Percentiles rank a stretch among this genome's conserved stretches.
Conservation (phyloP, 345 rosid genomes). For the Odontarrhena argentea region DNA sequence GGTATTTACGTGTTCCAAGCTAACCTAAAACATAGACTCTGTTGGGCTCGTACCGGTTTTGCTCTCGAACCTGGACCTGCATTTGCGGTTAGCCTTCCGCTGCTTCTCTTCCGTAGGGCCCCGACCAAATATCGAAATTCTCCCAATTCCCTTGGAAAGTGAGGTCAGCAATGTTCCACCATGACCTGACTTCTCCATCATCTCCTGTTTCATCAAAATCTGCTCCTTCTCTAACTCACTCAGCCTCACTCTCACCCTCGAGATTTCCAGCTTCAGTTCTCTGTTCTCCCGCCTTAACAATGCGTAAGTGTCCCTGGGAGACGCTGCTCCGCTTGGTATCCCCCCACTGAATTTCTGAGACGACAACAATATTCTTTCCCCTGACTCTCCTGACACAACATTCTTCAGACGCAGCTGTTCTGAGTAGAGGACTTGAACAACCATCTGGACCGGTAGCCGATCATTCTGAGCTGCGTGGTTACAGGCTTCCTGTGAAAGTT, state of each 20-base stretch:
- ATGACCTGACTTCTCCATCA: conserved; percentile 61
- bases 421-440: not conserved
- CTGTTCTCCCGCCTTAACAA: conserved; percentile 85
- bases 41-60: conserved; percentile 51
- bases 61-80: conserved; percentile 48
- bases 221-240: conserved; percentile 85
- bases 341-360: conserved; percentile 53
- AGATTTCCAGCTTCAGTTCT: conserved; percentile 80
- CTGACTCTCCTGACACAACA: conserved; percentile 50
- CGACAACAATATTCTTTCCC: conserved; percentile 48
- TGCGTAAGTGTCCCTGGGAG: conserved; percentile 82
- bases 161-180: conserved; percentile 64
- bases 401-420: conserved; percentile 53
- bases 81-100: conserved; percentile 54
- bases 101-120: conserved; percentile 44
- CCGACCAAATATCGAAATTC: conserved; percentile 52
- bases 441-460: conserved; percentile 16
- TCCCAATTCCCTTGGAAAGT: conserved; percentile 68
- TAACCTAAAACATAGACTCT: conserved; percentile 31
- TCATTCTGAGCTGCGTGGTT: conserved; percentile 19
- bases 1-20: conserved; percentile 17
- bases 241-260: conserved; percentile 87
- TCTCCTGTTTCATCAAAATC: conserved; percentile 71
- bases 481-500: conserved; percentile 18
- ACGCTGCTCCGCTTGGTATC: conserved; percentile 80